A percentile compares a stretch with the other conserved stretches of the same genome.
Conservation (phyloP, 805 yeast genomes). For the Priceomyces haplophilus region DNA sequence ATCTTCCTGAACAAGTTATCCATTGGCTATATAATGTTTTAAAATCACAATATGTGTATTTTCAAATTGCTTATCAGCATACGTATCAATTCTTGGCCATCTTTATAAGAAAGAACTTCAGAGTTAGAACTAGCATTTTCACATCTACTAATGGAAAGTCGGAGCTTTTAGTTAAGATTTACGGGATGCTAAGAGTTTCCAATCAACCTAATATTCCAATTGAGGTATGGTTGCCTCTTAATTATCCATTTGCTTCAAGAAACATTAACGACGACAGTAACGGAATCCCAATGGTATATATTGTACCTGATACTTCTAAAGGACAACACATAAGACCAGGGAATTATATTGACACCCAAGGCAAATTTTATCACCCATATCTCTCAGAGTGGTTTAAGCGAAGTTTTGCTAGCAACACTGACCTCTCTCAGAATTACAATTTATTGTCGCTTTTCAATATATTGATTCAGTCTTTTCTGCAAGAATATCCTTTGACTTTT, state of each 20-base stretch:
- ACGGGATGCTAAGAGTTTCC: conserved; percentile 50
- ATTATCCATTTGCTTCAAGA: conserved; percentile 50
- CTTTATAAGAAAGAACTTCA: conserved; percentile 42
- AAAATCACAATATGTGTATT: conserved; percentile 54
- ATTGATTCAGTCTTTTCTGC: conserved; percentile 23
- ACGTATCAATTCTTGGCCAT: conserved; percentile 50
- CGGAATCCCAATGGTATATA: conserved; percentile 61
- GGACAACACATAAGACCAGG: conserved; percentile 52
- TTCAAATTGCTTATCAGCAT: conserved; percentile 63
- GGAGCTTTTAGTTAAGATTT: conserved; percentile 57
- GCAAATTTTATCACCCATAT: conserved; percentile 67
- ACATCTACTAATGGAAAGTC: conserved; percentile 56
- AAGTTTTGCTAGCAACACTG: conserved; percentile 8
- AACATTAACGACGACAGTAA: conserved; percentile 13
- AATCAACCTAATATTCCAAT: conserved; percentile 43
- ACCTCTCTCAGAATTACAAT: conserved; percentile 16
- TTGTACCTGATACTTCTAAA: conserved; percentile 49
- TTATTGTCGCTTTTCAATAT: conserved; percentile 18
- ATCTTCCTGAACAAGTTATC: conserved; percentile 29
- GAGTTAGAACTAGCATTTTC: conserved; percentile 62
- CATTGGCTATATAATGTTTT: conserved; percentile 42
- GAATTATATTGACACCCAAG: conserved; percentile 66
- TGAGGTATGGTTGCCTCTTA: conserved; percentile 72
- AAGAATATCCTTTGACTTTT: conserved; percentile 44
- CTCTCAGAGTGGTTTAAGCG: conserved; percentile 53